phyloP scores from a whole-genome alignment of 1,284 basidiomycete genomes.

The Porodaedalea pini region DNA sequence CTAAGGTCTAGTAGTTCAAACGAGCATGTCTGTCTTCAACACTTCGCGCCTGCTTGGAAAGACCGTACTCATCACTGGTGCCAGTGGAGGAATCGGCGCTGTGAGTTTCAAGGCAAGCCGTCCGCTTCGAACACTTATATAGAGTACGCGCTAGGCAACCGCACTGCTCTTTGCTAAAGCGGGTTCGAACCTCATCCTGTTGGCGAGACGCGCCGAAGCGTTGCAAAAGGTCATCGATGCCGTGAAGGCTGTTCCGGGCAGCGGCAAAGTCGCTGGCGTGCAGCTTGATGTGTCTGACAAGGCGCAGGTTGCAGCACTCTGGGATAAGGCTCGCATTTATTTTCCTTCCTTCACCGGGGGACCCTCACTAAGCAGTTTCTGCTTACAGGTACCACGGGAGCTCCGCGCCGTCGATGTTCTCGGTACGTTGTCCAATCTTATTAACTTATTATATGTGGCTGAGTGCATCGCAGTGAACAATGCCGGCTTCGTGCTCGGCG shows the following conservation, averaged over 20 bases:
- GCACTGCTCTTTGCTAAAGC: slow-evolving; percentile 83
- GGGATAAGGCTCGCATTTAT: slow-evolving; percentile 44
- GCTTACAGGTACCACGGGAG: slow-evolving; percentile 47
- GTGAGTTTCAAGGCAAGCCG: slow-evolving; percentile 41
- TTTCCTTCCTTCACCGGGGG: too few relatives aligned
- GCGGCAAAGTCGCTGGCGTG: slow-evolving; percentile 65
- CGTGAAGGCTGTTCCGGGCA: slow-evolving; percentile 60
- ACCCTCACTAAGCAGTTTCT: neutral
- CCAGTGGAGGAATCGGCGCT: slow-evolving; percentile 80
- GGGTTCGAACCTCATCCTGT: slow-evolving; percentile 74
- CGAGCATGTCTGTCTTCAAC: slow-evolving; percentile 79
- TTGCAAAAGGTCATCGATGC: slow-evolving; percentile 62
- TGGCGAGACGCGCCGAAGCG: slow-evolving; percentile 65
- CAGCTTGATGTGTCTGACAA: slow-evolving; percentile 76
- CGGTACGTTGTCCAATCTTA: slow-evolving; percentile 40
- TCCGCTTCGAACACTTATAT: too few relatives aligned
- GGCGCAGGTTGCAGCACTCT: slow-evolving; percentile 59
- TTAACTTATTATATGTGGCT: neutral
- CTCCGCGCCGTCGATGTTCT: slow-evolving; percentile 72
- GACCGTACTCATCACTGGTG: slow-evolving; percentile 84
- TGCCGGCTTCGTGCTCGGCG: slow-evolving; percentile 82
- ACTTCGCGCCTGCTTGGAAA: slow-evolving; percentile 74
- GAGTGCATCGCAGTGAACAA: slow-evolving; percentile 64
- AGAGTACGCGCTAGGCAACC: slow-evolving; percentile 54
- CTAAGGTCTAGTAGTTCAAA: too few relatives aligned